Evolutionary conservation across 345 rosid genomes (phyloP), one percentile per base, ranked within the genome.

Genomic region (Eucalyptus virginea): DNA sequence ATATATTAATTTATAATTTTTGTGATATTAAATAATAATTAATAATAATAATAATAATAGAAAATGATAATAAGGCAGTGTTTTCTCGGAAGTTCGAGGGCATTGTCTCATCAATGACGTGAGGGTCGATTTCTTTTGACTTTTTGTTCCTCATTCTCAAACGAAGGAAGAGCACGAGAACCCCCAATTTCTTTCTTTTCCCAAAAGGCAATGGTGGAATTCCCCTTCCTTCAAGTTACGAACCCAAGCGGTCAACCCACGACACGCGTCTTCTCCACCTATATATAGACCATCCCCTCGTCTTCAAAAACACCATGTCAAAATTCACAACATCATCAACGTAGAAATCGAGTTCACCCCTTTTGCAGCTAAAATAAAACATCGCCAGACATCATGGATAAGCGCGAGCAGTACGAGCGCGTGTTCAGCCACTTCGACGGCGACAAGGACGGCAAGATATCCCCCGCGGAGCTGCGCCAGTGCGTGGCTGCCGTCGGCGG

Each of bases 381-480:
- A 19, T 52, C 58, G 58, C 58, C 26, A 2, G 58, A 52, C 11
- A 23, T 6, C 67, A 60, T 51, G 67, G 47, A 87, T 30, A 87
- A 52, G 88, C 88, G 47, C 24, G 86, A 89, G 47, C 91, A 90
- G 86, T 93, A 95, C 37, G 90, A 89, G 89, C 85, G 90, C 26
- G 93, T 96, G 2, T 96, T 94, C 91, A 44, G 89, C 51, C 90
- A 91, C 91, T 93, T 95, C 47, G 97, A 94, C 86, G 88, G 51
- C 44, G 89, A 90, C 89, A 90, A 91, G 49, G 93, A 94, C 56
- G 93, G 95, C 52, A 96, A 88, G 88, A 92, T 96, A 18, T 94
- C 97, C 1, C 90, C 95, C 1, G 48, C 83, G 1, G 94, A 96
- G 92, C 91, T 96, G 77, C 89, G 91, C 67, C 89, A 91, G 58